Base-by-base conservation (phyloP, 2,329 filamentous ascomycete species). In the Bipolaris sorokiniana region DNA sequence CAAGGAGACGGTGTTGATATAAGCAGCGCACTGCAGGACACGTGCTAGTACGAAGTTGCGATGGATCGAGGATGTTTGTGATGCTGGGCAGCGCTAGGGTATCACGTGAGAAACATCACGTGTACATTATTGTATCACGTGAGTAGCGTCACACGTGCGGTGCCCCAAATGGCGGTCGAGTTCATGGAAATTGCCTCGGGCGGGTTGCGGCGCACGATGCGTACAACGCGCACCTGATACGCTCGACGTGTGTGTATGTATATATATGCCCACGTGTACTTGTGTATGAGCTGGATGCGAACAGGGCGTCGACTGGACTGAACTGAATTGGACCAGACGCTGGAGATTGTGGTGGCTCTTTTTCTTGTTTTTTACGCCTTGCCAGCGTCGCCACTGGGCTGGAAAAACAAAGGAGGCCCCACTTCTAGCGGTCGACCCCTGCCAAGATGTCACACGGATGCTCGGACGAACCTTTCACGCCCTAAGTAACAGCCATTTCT, bases 391-490 rank as follows among this genome's bases (percentile, higher is more conserved):
- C 23, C 41, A n/a, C 28, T 33, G 31, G 16, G 16, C n/a, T n/a
- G 18, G 38, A 31, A 31, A 33, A 34, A 31, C 26, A 4, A 7
- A 31, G 5, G 6, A 31, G 2, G 23, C 28, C 52, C 52, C 52
- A 51, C 52, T 45, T 55, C 33, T 34, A 23, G 13, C 47, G 26
- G 37, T 20, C 44, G 46, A 47, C 54, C 54, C 48, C 49, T 56
- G 54, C 59, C 58, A 55, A 55, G 52, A 40, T 22, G 31, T 16
- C 22, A 51, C 47, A 45, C 52, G 52, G 52, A 23, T 34, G 26
- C 31, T 20, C 28, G 42, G n/a, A 20, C 40, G 20, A 48, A 47
- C 45, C 46, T 49, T 49, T 26, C 45, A 37, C 45, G 36, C 51
- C 38, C 28, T 36, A 37, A 48, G 34, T 48, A 50, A 18, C 31